Evolutionary conservation across 163 green algal species (phyloP).

Genomic region (Chlamydomonas reinhardtii): DNA sequence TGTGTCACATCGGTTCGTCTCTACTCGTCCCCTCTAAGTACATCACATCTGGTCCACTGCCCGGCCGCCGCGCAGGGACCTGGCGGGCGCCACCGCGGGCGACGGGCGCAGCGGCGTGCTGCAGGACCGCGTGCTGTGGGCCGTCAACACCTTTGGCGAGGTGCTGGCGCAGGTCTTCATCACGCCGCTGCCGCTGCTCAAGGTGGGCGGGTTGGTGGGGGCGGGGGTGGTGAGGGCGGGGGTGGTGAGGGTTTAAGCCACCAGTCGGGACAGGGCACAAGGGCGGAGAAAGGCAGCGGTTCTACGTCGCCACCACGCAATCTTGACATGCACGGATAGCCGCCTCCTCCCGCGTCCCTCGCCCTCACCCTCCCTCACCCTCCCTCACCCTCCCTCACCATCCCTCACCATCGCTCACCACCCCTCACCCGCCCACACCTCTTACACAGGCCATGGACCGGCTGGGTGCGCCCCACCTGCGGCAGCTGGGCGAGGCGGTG

Average conservation of each 20-base stretch:
- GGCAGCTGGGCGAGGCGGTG: conserved; percentile 65
- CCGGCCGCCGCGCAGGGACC: conserved; percentile 51
- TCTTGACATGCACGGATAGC: no score
- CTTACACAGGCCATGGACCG: conserved; percentile 55
- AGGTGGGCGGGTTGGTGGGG: background rate
- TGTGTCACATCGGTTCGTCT: no score
- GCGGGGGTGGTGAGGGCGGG: background rate
- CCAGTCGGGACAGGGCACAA: no score
- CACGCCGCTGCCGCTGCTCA: conserved; percentile 70
- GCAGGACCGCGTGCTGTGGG: conserved; percentile 68
- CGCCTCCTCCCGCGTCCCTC: no score
- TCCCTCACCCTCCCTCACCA: no score
- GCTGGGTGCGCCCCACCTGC: conserved; percentile 63
- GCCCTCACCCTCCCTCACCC: no score
- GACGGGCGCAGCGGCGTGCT: conserved; percentile 13
- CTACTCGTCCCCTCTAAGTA: no score
- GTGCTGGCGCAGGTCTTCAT: conserved; percentile 73
- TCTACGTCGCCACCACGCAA: no score
- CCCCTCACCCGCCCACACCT: background rate
- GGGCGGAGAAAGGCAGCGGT: no score
- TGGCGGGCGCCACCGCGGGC: conserved; percentile 25
- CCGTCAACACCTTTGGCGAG: conserved; percentile 76
- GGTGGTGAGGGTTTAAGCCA: background rate
- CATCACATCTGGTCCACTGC: no score
- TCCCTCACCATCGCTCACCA: no score